Percentiles rank a stretch among this genome's conserved stretches.
Evolutionary conservation across 176 grass and related monocot genomes (phyloP).

Genomic region (Musa itinerans): DNA sequence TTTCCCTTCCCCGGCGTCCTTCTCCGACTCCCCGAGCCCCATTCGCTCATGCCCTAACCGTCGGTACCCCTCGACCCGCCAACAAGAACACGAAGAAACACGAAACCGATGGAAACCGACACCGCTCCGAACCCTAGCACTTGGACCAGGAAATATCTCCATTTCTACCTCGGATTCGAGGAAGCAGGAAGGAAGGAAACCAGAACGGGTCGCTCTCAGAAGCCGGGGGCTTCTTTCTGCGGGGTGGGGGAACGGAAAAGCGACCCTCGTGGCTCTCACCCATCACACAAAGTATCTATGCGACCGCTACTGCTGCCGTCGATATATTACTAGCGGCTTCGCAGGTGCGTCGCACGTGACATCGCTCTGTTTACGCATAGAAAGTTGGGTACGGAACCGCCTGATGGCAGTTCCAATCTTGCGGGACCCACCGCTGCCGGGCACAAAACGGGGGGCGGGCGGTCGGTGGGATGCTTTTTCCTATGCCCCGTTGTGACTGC

Average conservation of each 20-base stretch:
- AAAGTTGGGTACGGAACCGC: not conserved
- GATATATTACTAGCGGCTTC: not conserved
- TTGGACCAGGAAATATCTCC: not conserved
- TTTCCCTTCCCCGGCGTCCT: conserved; percentile 22
- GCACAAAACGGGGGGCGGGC: not conserved
- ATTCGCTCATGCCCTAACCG: not conserved
- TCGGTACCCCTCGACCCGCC: not conserved
- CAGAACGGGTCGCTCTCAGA: not conserved
- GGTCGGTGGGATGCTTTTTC: not conserved
- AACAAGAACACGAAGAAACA: not conserved
- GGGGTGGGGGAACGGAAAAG: not conserved
- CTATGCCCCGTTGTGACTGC: no score
- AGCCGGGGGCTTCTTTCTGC: not conserved
- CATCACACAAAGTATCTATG: not conserved
- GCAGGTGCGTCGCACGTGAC: not conserved
- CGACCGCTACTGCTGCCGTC: not conserved
- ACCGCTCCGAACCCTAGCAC: not conserved
- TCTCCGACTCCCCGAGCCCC: conserved; percentile 14
- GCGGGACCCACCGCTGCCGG: not conserved
- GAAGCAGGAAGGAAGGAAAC: not conserved
- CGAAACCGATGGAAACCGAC: not conserved
- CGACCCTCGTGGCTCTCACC: not conserved
- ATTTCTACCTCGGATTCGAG: not conserved
- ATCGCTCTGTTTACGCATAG: not conserved
- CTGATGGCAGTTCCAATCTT: not conserved